Percentiles rank a stretch among this genome's conserved stretches.
Evolutionary conservation across 2,329 filamentous ascomycete species (phyloP).

Genomic region (Zasmidium citrigriseum): DNA sequence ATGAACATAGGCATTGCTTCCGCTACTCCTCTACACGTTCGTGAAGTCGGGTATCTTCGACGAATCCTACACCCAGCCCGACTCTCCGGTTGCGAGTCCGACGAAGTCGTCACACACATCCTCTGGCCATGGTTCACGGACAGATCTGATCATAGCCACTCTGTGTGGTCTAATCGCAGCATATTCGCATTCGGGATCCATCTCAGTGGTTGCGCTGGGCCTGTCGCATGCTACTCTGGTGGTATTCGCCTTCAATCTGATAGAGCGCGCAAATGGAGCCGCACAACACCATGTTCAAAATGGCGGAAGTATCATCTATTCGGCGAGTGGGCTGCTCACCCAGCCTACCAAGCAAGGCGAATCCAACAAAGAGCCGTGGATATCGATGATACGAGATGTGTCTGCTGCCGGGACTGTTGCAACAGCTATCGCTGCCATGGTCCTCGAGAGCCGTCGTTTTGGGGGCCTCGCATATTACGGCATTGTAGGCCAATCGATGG

Average conservation of each 20-base stretch:
- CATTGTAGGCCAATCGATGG: constrained; percentile 23
- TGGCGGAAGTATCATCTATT: constrained; percentile 36
- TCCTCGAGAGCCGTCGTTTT: constrained; percentile 29
- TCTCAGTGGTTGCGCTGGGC: constrained; percentile 41
- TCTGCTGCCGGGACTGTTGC: constrained; percentile 28
- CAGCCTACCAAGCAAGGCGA: constrained; percentile 21
- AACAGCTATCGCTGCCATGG: constrained; percentile 28
- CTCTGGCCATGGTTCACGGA: constrained; percentile 28
- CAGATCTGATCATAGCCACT: constrained; percentile 36
- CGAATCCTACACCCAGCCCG: not conserved
- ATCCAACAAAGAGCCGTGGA: constrained; percentile 13
- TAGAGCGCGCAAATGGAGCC: constrained; percentile 36
- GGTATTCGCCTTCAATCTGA: constrained; percentile 42
- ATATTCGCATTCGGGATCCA: constrained; percentile 35
- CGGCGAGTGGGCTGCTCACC: constrained; percentile 37
- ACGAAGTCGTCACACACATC: constrained; percentile 14
- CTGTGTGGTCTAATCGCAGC: constrained; percentile 39
- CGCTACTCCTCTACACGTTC: constrained; percentile 26
- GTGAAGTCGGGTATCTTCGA: constrained; percentile 20
- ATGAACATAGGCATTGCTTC: constrained; percentile 29
- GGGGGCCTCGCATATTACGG: constrained; percentile 29
- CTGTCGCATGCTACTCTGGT: constrained; percentile 44
- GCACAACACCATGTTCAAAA: constrained; percentile 23
- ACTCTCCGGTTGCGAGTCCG: constrained; percentile 12
- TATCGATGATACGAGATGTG: constrained; percentile 31